Conservation (phyloP, 2,329 filamentous ascomycete genomes). For the Aspergillus neoniger region DNA sequence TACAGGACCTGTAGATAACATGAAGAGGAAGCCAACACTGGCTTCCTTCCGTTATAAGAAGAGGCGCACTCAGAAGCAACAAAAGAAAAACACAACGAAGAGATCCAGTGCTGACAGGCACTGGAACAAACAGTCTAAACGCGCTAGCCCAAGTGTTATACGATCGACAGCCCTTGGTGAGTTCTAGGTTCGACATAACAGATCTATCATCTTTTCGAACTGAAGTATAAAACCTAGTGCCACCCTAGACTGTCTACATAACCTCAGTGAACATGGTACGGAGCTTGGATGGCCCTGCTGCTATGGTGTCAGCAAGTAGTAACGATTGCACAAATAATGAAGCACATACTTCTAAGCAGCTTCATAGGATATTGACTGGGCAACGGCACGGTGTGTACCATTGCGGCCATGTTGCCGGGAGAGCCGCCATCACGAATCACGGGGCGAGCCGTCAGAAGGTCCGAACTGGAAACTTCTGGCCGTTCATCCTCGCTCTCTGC, state of each 20-base stretch:
- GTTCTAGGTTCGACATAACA: conserved; percentile 14
- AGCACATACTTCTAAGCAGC: conserved; percentile 42
- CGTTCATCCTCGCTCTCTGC: conserved; percentile 80
- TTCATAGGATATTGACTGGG: conserved; percentile 38
- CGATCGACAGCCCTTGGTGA: conserved; percentile 19
- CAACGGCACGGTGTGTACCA: conserved; percentile 32
- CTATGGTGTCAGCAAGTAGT: background rate
- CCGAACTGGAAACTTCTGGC: conserved; percentile 59
- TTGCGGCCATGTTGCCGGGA: conserved; percentile 35
- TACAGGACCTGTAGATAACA: background rate
- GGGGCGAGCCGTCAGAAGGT: conserved; percentile 58
- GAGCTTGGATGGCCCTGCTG: conserved; percentile 48
- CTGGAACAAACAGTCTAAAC: conserved; percentile 23
- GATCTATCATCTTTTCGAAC: conserved; percentile 32
- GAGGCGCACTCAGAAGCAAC: background rate
- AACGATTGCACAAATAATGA: background rate
- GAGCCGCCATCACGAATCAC: conserved; percentile 39
- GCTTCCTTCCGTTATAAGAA: background rate
- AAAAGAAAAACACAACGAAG: background rate
- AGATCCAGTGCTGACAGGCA: conserved; percentile 18
- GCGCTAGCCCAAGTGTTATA: conserved; percentile 21
- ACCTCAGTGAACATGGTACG: conserved; percentile 36
- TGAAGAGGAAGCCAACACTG: background rate
- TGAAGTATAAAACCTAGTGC: conserved; percentile 27
- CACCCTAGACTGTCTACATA: conserved; percentile 28